phyloP scores from a whole-genome alignment of 2,329 filamentous ascomycete species.

The Penicillium sclerotiorum region DNA sequence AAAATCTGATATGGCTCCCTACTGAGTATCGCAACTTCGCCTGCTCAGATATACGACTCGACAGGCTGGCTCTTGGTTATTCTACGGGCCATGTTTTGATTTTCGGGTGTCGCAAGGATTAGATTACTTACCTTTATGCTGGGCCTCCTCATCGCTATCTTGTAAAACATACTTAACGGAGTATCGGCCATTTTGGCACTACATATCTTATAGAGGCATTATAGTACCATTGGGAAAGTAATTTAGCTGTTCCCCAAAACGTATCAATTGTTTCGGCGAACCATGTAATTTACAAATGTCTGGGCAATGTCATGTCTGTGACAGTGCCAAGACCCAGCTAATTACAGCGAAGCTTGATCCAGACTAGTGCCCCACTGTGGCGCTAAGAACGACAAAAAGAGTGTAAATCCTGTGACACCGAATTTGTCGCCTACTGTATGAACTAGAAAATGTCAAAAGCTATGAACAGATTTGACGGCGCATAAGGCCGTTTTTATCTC shows the following conservation, averaged over 20 bases:
- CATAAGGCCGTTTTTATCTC: too few species aligned
- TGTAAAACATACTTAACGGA: not conserved
- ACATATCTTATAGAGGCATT: not conserved
- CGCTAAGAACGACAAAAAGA: too few species aligned
- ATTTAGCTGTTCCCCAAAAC: not conserved
- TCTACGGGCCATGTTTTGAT: not conserved
- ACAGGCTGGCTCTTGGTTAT: not conserved
- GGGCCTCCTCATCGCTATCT: not conserved
- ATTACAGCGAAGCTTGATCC: too few species aligned
- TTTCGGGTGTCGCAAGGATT: not conserved
- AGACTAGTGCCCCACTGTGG: too few species aligned
- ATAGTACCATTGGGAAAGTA: too few species aligned
- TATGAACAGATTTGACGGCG: too few species aligned
- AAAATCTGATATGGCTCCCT: slow-evolving; percentile 2
- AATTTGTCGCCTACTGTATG: too few species aligned
- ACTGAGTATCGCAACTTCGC: not conserved
- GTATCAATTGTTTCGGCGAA: not conserved
- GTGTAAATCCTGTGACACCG: too few species aligned
- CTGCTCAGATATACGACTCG: not conserved
- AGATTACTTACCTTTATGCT: not conserved
- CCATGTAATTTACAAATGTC: not conserved
- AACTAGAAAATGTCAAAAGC: too few species aligned
- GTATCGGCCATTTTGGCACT: not conserved
- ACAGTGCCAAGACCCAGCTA: not conserved
- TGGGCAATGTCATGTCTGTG: not conserved